Evolutionary conservation across 306 rosid genomes (phyloP).

Genomic region (Pterocarpus macrocarpus): DNA sequence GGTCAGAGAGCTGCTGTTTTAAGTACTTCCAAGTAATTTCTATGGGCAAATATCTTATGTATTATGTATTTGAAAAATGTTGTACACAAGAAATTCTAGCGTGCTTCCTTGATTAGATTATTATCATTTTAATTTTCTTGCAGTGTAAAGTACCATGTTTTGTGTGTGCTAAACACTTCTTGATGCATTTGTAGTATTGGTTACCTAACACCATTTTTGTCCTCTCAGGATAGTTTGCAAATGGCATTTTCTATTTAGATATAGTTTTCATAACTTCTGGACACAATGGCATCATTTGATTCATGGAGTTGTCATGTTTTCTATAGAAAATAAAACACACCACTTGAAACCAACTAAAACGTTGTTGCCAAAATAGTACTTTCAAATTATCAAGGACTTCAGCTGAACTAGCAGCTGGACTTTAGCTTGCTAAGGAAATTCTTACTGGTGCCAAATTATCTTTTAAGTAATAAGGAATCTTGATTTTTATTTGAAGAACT

Average conservation of each 20-base stretch:
- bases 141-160: too few species aligned
- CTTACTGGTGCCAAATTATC: conserved; percentile 11
- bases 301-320: too few species aligned
- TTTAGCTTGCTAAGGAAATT: not conserved
- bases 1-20: conserved; percentile 79
- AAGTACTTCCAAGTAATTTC: conserved; percentile 86
- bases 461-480: not conserved
- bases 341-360: too few species aligned
- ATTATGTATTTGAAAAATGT: not conserved
- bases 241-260: too few species aligned
- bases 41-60: not conserved
- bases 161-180: too few species aligned
- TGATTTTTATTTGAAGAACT: not conserved
- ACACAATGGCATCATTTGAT: too few species aligned
- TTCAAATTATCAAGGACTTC: not conserved
- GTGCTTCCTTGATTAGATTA: conserved; percentile 12
- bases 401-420: not conserved
- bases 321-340: too few species aligned
- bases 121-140: not conserved
- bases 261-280: too few species aligned
- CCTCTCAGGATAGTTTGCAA: too few species aligned
- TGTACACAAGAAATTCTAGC: conserved; percentile 27
- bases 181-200: too few species aligned
- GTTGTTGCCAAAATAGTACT: too few species aligned
- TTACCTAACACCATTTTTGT: too few species aligned